Evolutionary conservation across 1,284 basidiomycete genomes (phyloP).

Genomic region (Serendipita sp.): DNA sequence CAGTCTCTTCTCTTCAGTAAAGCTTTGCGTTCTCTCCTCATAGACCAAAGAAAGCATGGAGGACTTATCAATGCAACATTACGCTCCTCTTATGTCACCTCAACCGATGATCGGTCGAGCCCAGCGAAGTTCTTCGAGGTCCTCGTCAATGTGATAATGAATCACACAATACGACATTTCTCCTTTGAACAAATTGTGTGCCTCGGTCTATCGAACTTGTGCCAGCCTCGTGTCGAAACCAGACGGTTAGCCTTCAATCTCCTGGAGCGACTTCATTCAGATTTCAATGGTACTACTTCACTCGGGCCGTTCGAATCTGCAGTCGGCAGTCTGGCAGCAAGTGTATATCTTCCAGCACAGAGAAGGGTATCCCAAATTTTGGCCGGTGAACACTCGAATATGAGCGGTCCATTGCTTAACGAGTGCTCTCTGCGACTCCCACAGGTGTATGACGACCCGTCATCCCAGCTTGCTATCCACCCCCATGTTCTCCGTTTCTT

Average conservation of each 20-base stretch:
- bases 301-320: conserved; percentile 63
- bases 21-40: conserved; percentile 61
- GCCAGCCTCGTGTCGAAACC: conserved; percentile 53
- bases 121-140: conserved; percentile 65
- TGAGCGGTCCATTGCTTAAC: conserved; percentile 53
- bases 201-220: conserved; percentile 73
- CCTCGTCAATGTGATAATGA: conserved; percentile 59
- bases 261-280: conserved; percentile 59
- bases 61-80: conserved; percentile 59
- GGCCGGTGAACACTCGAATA: conserved; percentile 63
- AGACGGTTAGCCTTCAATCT: conserved; percentile 70
- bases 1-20: conserved; percentile 35
- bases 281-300: conserved; percentile 42
- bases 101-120: conserved; percentile 38
- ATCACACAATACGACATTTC: conserved; percentile 39
- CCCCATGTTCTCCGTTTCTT: conserved; percentile 57
- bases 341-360: conserved; percentile 72
- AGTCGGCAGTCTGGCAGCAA: conserved; percentile 60
- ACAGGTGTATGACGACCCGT: conserved; percentile 42
- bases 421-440: conserved; percentile 66
- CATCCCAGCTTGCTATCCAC: conserved; percentile 27
- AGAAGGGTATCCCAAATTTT: conserved; percentile 63
- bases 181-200: conserved; percentile 67
- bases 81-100: conserved; percentile 54
- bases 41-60: conserved; percentile 42